phyloP scores from a whole-genome alignment of 2,329 filamentous ascomycete genomes.

The Calonectria leucothoes region DNA sequence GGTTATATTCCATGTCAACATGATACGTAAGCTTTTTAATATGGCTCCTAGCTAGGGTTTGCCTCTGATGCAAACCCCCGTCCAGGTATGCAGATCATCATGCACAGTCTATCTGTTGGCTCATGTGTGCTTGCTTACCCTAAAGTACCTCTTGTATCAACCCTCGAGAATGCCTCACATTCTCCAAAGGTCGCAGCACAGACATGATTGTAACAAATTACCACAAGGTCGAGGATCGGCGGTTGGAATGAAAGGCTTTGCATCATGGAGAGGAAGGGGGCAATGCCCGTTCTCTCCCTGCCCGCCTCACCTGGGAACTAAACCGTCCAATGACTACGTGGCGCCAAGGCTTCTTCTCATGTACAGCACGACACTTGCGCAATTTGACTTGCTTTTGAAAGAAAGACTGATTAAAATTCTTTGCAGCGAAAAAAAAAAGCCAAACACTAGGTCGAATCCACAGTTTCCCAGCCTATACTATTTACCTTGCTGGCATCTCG shows the following conservation, averaged over 20 bases:
- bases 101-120: slow-evolving; percentile 30
- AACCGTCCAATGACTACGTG: neutral
- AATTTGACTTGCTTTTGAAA: neutral
- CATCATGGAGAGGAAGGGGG: neutral
- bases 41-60: slow-evolving; percentile 6
- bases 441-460: neutral
- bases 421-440: neutral
- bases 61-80: slow-evolving; percentile 9
- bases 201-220: neutral
- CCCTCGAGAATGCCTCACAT: neutral
- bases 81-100: slow-evolving; percentile 36
- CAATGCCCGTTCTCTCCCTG: neutral
- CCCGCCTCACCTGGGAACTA: neutral
- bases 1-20: neutral
- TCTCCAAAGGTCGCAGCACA: neutral
- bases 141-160: neutral
- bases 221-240: neutral
- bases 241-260: neutral
- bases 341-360: neutral
- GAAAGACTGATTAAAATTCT: neutral
- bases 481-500: neutral
- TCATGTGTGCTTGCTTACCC: neutral
- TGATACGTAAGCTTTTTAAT: neutral
- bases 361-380: neutral
- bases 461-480: neutral